Evolutionary conservation across 2,329 filamentous ascomycete species (phyloP).

Genomic region (Elsinoe perseae): DNA sequence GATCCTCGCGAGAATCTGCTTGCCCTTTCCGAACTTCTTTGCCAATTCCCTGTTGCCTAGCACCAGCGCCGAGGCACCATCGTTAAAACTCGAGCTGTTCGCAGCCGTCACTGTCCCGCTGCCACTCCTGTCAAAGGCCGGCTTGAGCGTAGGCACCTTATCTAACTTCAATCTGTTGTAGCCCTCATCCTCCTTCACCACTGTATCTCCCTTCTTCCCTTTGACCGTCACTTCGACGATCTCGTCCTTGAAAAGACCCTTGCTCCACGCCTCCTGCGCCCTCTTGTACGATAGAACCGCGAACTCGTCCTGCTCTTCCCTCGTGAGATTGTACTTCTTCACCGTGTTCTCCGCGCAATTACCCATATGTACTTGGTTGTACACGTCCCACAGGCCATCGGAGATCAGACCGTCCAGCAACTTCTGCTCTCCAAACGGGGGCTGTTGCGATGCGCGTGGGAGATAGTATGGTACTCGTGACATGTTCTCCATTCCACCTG

Average conservation of each 20-base stretch:
- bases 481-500: constrained; percentile 99
- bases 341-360: constrained; percentile 92
- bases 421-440: constrained; percentile 78
- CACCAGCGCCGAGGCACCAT: constrained; percentile 85
- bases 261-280: constrained; percentile 81
- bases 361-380: constrained; percentile 96
- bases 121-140: constrained; percentile 79
- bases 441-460: constrained; percentile 69
- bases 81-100: constrained; percentile 89
- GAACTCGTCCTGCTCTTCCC: constrained; percentile 85
- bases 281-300: constrained; percentile 83
- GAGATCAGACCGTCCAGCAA: constrained; percentile 89
- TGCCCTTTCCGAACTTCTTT: constrained; percentile 67
- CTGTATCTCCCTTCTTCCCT: constrained; percentile 70
- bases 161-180: constrained; percentile 81
- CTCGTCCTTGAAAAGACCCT: constrained; percentile 77
- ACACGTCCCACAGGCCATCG: constrained; percentile 92
- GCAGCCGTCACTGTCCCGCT: constrained; percentile 88
- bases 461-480: constrained; percentile 86
- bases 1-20: constrained; percentile 78
- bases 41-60: constrained; percentile 74
- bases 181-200: constrained; percentile 79
- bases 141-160: constrained; percentile 78
- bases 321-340: constrained; percentile 71
- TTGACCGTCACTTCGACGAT: constrained; percentile 82